phyloP scores from a whole-genome alignment of 2,329 filamentous ascomycete genomes.

The Clonostachys chloroleuca region DNA sequence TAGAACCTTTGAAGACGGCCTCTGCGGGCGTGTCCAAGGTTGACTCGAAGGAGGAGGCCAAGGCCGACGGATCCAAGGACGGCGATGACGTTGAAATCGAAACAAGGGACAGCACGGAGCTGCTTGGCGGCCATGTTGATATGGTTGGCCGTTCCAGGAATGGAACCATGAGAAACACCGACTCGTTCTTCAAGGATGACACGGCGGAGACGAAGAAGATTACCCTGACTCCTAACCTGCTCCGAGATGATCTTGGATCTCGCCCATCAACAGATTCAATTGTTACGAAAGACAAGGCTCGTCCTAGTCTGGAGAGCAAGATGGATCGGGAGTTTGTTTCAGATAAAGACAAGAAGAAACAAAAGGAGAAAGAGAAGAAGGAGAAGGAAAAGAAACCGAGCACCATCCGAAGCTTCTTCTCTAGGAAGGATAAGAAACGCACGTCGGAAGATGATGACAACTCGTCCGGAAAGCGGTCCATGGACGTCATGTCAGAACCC shows the following conservation, averaged over 20 bases:
- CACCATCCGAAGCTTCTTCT: slow-evolving; percentile 56
- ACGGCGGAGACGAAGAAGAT: slow-evolving; percentile 95
- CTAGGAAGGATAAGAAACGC: slow-evolving; percentile 57
- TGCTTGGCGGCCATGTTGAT: slow-evolving; percentile 50
- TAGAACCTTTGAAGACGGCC: slow-evolving; percentile 50
- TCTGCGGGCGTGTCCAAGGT: slow-evolving; percentile 27
- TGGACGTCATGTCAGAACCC: slow-evolving; percentile 44
- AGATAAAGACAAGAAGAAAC: slow-evolving; percentile 73
- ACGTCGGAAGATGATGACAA: slow-evolving; percentile 55
- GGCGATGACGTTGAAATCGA: slow-evolving; percentile 25
- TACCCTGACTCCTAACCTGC: slow-evolving; percentile 85
- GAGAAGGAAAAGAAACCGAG: slow-evolving; percentile 65
- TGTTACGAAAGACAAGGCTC: slow-evolving; percentile 45
- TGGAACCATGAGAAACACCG: slow-evolving; percentile 83
- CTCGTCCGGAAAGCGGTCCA: slow-evolving; percentile 58
- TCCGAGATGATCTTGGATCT: slow-evolving; percentile 72
- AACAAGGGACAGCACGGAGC: slow-evolving; percentile 58
- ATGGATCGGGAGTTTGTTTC: slow-evolving; percentile 46
- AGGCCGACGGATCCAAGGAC: neutral
- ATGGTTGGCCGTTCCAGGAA: slow-evolving; percentile 67
- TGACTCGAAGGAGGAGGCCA: slow-evolving; percentile 1
- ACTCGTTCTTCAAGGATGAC: slow-evolving; percentile 97
- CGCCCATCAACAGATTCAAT: slow-evolving; percentile 43
- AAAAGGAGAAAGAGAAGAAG: slow-evolving; percentile 61
- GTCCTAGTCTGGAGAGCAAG: slow-evolving; percentile 72